Base-by-base conservation (phyloP, 2,329 filamentous ascomycete genomes). In the Hypomyces rosellus region DNA sequence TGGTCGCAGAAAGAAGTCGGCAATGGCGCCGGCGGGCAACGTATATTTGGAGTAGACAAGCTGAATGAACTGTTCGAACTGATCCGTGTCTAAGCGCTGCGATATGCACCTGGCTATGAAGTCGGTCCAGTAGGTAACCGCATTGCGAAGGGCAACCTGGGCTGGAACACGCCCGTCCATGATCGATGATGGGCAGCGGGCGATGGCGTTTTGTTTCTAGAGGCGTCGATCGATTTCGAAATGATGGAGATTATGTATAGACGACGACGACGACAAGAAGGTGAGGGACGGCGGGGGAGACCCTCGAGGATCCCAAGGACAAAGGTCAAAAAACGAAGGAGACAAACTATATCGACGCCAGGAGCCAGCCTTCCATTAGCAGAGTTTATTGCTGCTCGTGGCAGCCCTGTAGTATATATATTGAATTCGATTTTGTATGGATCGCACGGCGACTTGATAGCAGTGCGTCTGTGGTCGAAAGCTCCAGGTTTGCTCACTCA, bases 1-100 rank as follows among this genome's bases (percentile, higher is more conserved):
- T 3, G 82, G 82, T 20, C 74, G 74, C 38, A 86, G 69, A 57
- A 82, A 76, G 47, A 85, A 63, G 56, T 83, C 75, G 66, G 81
- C 78, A 55, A 85, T 66, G 51, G 71, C 63, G 11, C 66, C 55
- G 7, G 79, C 69, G 3, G 76, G 69, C 9, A 85, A 65, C 1
- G 77, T 78, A 54, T 80, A 67, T 55, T 77, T 73, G 3, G 69
- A 65, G 53, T 74, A 69, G 48, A 83, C 68, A 40, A 81, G 59
- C 1, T 66, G 68, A 18, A 76, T 73, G 54, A 72, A 80, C 20
- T 69, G 64, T 39, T 75, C 72, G 63, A 86, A 86, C 51, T 68
- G 68, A 36, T 76, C 73, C 30, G 69, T 61, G 39, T 78, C 75
- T 49, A 84, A 74, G 33, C 81, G 78, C 41, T 69, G 61, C 30